These are phyloP conservation scores for Collybia sp. DNA, from an alignment of 768 basidiomycete genomes.

Conservation along the genomic window DNA sequence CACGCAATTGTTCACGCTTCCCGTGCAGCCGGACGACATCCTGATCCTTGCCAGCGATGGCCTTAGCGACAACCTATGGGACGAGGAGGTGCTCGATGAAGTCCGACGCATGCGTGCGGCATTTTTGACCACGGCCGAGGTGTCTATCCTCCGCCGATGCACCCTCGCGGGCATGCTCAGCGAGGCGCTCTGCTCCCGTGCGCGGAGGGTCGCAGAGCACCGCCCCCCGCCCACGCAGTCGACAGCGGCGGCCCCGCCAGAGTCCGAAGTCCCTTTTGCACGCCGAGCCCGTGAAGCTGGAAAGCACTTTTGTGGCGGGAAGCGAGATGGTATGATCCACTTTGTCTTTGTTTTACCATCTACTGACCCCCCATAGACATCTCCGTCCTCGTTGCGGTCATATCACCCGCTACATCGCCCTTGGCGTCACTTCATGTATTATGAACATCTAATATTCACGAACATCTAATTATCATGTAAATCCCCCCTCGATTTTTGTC, in stretches of 20 bases:
- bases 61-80: constrained; percentile 84
- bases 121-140: background rate
- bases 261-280: constrained; percentile 75
- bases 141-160: constrained; percentile 33
- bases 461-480: no score
- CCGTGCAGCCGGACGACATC: constrained; percentile 68
- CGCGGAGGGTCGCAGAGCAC: constrained; percentile 62
- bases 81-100: constrained; percentile 83
- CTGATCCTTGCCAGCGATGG: constrained; percentile 82
- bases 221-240: background rate
- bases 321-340: background rate
- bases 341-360: background rate
- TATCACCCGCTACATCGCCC: background rate
- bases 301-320: constrained; percentile 65
- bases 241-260: constrained; percentile 6
- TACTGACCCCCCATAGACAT: background rate
- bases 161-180: constrained; percentile 67
- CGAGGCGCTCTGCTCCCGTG: constrained; percentile 79
- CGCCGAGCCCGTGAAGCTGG: constrained; percentile 75
- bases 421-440: no score
- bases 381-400: constrained; percentile 6
- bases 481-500: no score
- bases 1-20: constrained; percentile 66
- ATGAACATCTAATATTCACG: no score
- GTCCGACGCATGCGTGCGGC: constrained; percentile 49